Evolutionary conservation across 1,139 yeast species (phyloP).

Genomic region (Sugiyamaella grinbergsii): DNA sequence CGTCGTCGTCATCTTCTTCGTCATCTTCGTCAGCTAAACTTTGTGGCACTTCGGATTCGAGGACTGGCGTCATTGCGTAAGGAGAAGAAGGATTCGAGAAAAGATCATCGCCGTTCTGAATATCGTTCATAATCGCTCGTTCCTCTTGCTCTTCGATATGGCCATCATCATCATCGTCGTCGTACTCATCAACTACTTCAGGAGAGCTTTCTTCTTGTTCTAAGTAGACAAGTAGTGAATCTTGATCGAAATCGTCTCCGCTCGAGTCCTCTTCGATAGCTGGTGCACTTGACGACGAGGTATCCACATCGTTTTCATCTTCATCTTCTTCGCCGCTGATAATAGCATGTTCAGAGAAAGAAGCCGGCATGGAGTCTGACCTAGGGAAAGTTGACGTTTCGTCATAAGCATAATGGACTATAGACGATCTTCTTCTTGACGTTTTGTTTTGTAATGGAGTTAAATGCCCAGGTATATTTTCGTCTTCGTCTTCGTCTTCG

Average conservation of each 20-base stretch:
- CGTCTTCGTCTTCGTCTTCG: slow-evolving; percentile 24
- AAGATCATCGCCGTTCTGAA: slow-evolving; percentile 32
- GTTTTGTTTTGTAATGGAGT: slow-evolving; percentile 9
- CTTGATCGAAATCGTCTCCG: slow-evolving; percentile 33
- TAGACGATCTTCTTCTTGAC: slow-evolving; percentile 25
- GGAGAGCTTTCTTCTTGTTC: slow-evolving; percentile 34
- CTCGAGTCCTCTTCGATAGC: slow-evolving; percentile 30
- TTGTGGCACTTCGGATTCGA: slow-evolving; percentile 37
- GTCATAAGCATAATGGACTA: slow-evolving; percentile 30
- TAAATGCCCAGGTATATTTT: slow-evolving; percentile 7
- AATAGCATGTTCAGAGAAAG: slow-evolving; percentile 11
- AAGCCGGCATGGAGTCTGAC: slow-evolving; percentile 13
- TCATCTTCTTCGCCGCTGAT: slow-evolving; percentile 23
- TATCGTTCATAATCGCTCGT: slow-evolving; percentile 42
- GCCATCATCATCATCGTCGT: slow-evolving; percentile 35
- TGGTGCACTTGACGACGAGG: slow-evolving; percentile 10
- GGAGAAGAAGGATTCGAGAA: slow-evolving; percentile 32
- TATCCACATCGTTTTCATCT: slow-evolving; percentile 21
- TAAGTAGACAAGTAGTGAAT: slow-evolving; percentile 32
- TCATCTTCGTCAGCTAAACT: slow-evolving; percentile 20
- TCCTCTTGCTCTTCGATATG: slow-evolving; percentile 44
- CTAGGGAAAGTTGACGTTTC: slow-evolving; percentile 29
- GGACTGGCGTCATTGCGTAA: slow-evolving; percentile 23
- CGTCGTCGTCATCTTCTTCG: slow-evolving; percentile 44
- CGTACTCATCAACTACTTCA: slow-evolving; percentile 41